Evolutionary conservation across 768 basidiomycete genomes (phyloP).

Genomic region (Phanerodontia chrysosporium): DNA sequence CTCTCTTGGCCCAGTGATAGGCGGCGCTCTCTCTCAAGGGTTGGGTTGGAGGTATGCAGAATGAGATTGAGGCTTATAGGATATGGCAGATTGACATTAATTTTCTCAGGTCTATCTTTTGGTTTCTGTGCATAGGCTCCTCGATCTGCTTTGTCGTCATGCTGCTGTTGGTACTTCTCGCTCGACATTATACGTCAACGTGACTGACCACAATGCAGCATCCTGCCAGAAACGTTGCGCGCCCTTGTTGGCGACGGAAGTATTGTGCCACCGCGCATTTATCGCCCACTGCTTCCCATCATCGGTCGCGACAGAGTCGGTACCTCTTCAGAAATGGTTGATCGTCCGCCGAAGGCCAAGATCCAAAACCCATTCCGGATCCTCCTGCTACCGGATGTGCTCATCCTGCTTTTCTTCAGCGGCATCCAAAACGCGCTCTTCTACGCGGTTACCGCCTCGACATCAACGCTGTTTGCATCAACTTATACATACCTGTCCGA

Average conservation of each 20-base stretch:
- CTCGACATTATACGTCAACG: not conserved
- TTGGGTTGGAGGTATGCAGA: conserved; percentile 28
- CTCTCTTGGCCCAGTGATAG: conserved; percentile 41
- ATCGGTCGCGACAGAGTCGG: conserved; percentile 16
- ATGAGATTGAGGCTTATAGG: no score
- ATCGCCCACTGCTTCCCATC: conserved; percentile 29
- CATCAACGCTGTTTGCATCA: conserved; percentile 54
- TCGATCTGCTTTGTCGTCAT: conserved; percentile 31
- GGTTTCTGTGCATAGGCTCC: conserved; percentile 35
- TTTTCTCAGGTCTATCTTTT: conserved; percentile 35
- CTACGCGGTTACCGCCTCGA: conserved; percentile 54
- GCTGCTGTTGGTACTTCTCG: conserved; percentile 25
- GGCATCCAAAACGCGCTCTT: conserved; percentile 51
- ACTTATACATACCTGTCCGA: conserved; percentile 60
- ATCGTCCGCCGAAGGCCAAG: conserved; percentile 27
- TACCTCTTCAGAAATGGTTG: not conserved
- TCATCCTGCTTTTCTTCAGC: conserved; percentile 48
- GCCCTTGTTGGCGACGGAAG: conserved; percentile 39
- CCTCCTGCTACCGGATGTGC: conserved; percentile 50
- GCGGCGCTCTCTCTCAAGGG: conserved; percentile 34
- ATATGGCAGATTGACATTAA: no score
- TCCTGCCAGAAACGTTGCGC: conserved; percentile 48
- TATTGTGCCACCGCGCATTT: conserved; percentile 28
- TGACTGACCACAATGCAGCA: conserved; percentile 17
- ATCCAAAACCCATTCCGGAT: conserved; percentile 54